Base-by-base conservation (phyloP, 352 stramenopile genomes). In the Phytophthora citricola region DNA sequence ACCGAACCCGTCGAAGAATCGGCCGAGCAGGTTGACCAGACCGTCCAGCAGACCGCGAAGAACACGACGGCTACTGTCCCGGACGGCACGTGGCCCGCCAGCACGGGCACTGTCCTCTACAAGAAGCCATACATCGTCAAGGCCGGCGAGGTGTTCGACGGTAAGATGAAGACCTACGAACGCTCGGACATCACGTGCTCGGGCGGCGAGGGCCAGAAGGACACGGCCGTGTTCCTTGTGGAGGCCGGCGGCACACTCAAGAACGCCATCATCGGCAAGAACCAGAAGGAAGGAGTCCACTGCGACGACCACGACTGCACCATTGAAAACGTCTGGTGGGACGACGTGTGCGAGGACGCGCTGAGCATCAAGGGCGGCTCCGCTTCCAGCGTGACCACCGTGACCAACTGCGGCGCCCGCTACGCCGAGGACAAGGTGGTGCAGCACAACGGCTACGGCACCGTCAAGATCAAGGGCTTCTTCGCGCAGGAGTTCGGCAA, bases 361-460 rank as follows among this genome's bases (percentile, higher is more conserved):
- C 44, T 50, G 44, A 50, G 44, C 24, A 50, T 50, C 44, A 50
- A 50, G 44, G 44, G 44, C 44, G 44, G 44, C 10, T 56, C 43
- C 6, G 34, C 60, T 9, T 52, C 48, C 38, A 74, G 59, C 44
- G 51, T 76, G 2, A 61, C 63, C 17, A 64, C 51, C 39, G 59
- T 76, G 24, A 62, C 66, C 12, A 75, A 72, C 44, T 70, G 75
- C 36, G 71, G 75, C 43, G 70, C 74, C 0, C 64, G 68, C 17
- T 63, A 70, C 38, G 75, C 71, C 27, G 62, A 72, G 31, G 75
- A 84, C 73, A 85, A 85, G 63, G 56, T 66, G 51, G 54, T 76
- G 40, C 53, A 60, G 52, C 52, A 59, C 52, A 58, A 43, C 36
- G 36, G 36, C 36, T 43, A 43, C 36, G 36, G 36, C 2, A 43